A percentile compares a stretch with the other conserved stretches of the same genome.
Evolutionary conservation across 352 stramenopile species (phyloP).

Genomic region (Globisporangium cederbergense): DNA sequence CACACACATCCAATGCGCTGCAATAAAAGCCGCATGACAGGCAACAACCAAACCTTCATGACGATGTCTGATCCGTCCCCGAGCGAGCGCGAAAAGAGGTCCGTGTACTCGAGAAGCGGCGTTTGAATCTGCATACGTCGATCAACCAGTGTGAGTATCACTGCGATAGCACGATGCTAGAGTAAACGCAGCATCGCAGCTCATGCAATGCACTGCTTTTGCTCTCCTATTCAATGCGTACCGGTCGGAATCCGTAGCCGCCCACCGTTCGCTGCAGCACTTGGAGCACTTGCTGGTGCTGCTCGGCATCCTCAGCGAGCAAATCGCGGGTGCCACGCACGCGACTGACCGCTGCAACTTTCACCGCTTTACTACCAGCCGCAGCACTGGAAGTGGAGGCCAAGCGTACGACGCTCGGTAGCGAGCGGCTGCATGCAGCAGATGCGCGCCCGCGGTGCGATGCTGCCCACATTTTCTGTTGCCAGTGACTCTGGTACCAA

Average conservation of each 20-base stretch:
- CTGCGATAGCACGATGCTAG: not conserved
- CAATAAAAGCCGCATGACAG: not conserved
- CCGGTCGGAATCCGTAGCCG: slow-evolving; percentile 76
- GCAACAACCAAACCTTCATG: slow-evolving; percentile 55
- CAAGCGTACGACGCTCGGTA: not conserved
- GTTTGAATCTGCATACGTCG: slow-evolving; percentile 65
- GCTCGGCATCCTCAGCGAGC: slow-evolving; percentile 55
- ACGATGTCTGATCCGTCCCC: slow-evolving; percentile 86
- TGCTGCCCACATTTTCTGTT: slow-evolving; percentile 12
- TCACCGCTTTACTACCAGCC: slow-evolving; percentile 9
- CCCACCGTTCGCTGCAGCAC: slow-evolving; percentile 52
- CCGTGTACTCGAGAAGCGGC: slow-evolving; percentile 83
- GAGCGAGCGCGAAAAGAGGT: slow-evolving; percentile 77
- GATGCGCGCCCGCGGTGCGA: not conserved
- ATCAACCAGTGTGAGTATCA: not conserved
- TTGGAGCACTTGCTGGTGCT: slow-evolving; percentile 57
- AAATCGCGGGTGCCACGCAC: slow-evolving; percentile 79
- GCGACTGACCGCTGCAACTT: slow-evolving; percentile 37
- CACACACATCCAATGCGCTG: not conserved
- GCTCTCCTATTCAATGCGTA: slow-evolving; percentile 17
- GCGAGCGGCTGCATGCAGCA: not conserved
- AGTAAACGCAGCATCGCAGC: too few relatives aligned
- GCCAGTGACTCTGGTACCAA: not conserved
- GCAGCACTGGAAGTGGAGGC: not conserved
- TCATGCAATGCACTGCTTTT: not conserved